Conservation (phyloP, 1,284 basidiomycete genomes). For the Puccinia hordei region DNA sequence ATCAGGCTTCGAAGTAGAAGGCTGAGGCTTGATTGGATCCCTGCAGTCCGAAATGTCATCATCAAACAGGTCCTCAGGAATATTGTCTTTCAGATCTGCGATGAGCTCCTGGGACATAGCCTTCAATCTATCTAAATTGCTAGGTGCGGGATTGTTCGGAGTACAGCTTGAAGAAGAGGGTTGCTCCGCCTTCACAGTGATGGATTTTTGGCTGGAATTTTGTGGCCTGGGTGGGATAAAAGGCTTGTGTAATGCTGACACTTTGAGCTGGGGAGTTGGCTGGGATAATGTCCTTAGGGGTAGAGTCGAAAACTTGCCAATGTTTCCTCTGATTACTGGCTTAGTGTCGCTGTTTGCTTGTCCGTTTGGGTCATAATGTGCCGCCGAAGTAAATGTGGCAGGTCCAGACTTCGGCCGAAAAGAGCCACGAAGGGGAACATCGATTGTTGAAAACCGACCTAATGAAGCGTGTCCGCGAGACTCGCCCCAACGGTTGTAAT, state of each 20-base stretch:
- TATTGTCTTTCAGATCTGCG: slow-evolving; percentile 15
- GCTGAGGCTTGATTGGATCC: background rate
- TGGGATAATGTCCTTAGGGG: background rate
- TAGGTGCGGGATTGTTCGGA: background rate
- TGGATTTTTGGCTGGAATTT: background rate
- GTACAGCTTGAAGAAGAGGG: slow-evolving; percentile 4
- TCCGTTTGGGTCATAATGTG: background rate
- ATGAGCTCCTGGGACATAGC: slow-evolving; percentile 2
- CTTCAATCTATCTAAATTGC: slow-evolving; percentile 5
- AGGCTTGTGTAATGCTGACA: background rate
- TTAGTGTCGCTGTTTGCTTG: background rate
- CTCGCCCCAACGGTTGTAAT: slow-evolving; percentile 2
- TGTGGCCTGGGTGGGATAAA: slow-evolving; percentile 12
- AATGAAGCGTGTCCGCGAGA: background rate
- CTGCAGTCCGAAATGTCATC: background rate
- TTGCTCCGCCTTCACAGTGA: background rate
- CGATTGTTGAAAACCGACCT: slow-evolving; percentile 20
- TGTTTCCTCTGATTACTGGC: no score
- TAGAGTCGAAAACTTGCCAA: background rate
- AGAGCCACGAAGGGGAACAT: background rate
- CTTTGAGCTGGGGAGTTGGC: background rate
- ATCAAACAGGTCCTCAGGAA: slow-evolving; percentile 25
- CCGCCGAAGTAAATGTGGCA: slow-evolving; percentile 14
- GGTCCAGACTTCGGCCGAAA: slow-evolving; percentile 2
- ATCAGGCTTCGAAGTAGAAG: background rate